Base-by-base conservation (phyloP, 495 filamentous ascomycete species). In the Xylaria flabelliformis region DNA sequence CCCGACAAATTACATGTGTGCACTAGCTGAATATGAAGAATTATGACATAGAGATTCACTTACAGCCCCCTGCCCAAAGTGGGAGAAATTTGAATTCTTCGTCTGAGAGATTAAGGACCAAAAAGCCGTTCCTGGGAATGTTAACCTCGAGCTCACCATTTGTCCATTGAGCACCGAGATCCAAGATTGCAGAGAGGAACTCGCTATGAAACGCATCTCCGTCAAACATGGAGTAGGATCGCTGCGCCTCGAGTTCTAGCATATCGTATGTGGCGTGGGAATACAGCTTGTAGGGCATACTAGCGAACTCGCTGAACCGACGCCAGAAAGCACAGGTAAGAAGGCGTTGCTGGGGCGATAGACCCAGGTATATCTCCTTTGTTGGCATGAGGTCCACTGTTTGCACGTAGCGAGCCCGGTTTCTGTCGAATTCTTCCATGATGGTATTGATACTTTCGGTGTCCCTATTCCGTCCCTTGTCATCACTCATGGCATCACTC, bases 281-380 rank as follows among this genome's bases (percentile, higher is more conserved):
- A 21, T 19, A 10, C 19, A 61, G 9, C 34, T 3, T 36, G 21
- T 10, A 3, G 19, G 46, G 9, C 9, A 34, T 17, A 21, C 32
- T 24, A 39, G 53, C 66, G 29, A 58, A 10, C n/a, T 44, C 12
- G 41, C 10, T 13, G 9, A 62, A 17, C 15, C 21, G 56, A 19
- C 24, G 12, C 68, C 69, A 71, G 91, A 91, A 74, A 89, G 92
- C 79, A 90, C 89, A 9, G 8, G 65, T 72, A 36, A 75, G 48
- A 7, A 75, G 21, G 19, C 42, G 21, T 26, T 75, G 73, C 0
- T 34, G 41, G 2, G 59, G 58, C 10, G 53, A 58, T 26, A 75
- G 4, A 6, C 44, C 26, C 10, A 8, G 34, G 26, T 65, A 56
- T 13, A 75, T 75, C 15, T 69, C 58, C 36, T 44, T 36, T 17